phyloP scores from a whole-genome alignment of 495 filamentous ascomycete genomes.

The Pseudomonodictys pantanalensis region DNA sequence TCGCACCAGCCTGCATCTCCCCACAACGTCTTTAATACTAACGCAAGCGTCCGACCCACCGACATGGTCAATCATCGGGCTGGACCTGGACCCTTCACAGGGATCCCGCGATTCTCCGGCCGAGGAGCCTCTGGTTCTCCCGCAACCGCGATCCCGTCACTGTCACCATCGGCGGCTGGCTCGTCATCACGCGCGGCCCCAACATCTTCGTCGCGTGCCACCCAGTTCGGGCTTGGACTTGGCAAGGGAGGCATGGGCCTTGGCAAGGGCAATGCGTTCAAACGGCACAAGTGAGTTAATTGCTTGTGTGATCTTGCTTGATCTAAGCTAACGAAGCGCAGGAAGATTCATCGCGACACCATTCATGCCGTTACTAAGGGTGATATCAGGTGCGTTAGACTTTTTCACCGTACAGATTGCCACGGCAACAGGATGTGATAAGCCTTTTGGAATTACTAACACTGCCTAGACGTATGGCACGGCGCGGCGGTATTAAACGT shows the following conservation, averaged over 20 bases:
- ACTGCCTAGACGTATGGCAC: slow-evolving; percentile 74
- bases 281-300: slow-evolving; percentile 22
- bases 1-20: too few relatives aligned
- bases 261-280: slow-evolving; percentile 17
- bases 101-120: too few relatives aligned
- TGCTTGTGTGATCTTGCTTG: not conserved
- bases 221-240: not conserved
- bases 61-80: too few relatives aligned
- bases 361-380: slow-evolving; percentile 75
- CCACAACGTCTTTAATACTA: too few relatives aligned
- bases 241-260: slow-evolving; percentile 13
- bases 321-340: slow-evolving; percentile 31
- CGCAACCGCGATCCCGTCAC: too few relatives aligned
- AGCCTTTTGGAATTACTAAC: not conserved
- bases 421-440: too few relatives aligned
- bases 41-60: too few relatives aligned
- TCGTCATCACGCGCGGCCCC: too few relatives aligned
- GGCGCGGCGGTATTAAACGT: slow-evolving; percentile 74
- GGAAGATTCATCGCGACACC: slow-evolving; percentile 98
- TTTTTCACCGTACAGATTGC: too few relatives aligned
- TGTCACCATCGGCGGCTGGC: too few relatives aligned
- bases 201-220: not conserved
- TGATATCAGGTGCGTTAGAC: slow-evolving; percentile 30
- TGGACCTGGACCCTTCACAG: too few relatives aligned
- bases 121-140: too few relatives aligned